Conservation (phyloP, 768 basidiomycete species). For the Cytidiella melzeri region DNA sequence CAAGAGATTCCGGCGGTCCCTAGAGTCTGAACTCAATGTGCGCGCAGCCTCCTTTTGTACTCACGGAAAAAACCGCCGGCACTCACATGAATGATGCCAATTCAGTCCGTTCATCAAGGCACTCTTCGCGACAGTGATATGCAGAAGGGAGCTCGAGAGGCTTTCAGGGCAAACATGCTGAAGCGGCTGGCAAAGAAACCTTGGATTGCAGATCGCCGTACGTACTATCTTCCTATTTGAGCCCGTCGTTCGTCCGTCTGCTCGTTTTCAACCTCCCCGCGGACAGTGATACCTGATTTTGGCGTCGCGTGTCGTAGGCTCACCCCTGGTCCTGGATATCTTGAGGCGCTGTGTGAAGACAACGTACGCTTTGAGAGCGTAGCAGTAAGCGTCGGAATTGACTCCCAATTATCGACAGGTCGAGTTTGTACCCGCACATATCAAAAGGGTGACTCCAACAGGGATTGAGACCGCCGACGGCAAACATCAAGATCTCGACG, state of each 20-base stretch:
- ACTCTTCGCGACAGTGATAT: conserved; percentile 36
- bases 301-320: conserved; percentile 54
- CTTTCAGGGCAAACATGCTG: conserved; percentile 41
- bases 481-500: conserved; percentile 45
- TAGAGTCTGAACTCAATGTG: conserved; percentile 49
- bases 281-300: conserved; percentile 52
- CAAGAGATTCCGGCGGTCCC: conserved; percentile 38
- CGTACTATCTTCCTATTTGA: conserved; percentile 22
- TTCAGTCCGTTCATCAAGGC: conserved; percentile 34
- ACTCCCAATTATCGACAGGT: conserved; percentile 28
- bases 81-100: no score
- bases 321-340: conserved; percentile 63
- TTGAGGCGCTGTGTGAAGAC: conserved; percentile 57
- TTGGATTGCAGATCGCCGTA: conserved; percentile 53
- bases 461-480: conserved; percentile 58
- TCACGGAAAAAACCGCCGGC: no score
- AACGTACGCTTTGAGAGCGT: conserved; percentile 35
- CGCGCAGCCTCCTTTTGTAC: conserved; percentile 7
- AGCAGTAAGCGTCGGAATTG: background rate
- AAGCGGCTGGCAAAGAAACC: conserved; percentile 49
- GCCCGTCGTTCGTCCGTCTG: no score
- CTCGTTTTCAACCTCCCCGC: no score
- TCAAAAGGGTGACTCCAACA: conserved; percentile 43
- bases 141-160: conserved; percentile 29
- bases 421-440: conserved; percentile 44